Evolutionary conservation across 345 rosid genomes (phyloP).

Genomic region (Eutrema japonicum): DNA sequence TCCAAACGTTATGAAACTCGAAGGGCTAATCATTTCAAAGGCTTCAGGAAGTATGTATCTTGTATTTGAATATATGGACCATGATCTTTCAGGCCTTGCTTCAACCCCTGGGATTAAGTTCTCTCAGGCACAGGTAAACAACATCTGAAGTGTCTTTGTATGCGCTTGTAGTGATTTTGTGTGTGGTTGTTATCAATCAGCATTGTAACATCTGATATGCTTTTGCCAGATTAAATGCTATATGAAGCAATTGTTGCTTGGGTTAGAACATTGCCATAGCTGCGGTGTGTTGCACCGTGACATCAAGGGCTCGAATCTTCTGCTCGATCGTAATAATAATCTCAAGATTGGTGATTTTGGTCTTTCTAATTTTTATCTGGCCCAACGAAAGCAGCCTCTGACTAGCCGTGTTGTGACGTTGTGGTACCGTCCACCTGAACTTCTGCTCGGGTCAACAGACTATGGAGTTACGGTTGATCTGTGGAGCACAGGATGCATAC

Average conservation of each 20-base stretch:
- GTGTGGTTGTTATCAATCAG: neutral
- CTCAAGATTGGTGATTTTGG: slow-evolving; percentile 80
- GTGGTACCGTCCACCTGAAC: slow-evolving; percentile 53
- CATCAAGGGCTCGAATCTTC: slow-evolving; percentile 70
- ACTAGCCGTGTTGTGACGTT: slow-evolving; percentile 51
- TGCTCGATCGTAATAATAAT: slow-evolving; percentile 56
- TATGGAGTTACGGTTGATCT: slow-evolving; percentile 49
- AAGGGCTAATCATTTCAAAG: slow-evolving; percentile 64
- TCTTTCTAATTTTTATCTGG: slow-evolving; percentile 54
- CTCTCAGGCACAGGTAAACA: slow-evolving; percentile 62
- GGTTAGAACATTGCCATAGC: slow-evolving; percentile 72
- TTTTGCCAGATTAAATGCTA: slow-evolving; percentile 65
- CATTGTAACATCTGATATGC: slow-evolving; percentile 4
- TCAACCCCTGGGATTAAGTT: slow-evolving; percentile 59
- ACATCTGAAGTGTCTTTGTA: neutral
- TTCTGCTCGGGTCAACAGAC: slow-evolving; percentile 47
- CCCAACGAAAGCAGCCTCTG: slow-evolving; percentile 45
- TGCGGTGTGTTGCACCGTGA: slow-evolving; percentile 72
- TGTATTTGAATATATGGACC: slow-evolving; percentile 76
- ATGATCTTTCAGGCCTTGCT: slow-evolving; percentile 70
- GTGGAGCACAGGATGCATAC: slow-evolving; percentile 51
- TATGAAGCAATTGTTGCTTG: slow-evolving; percentile 65
- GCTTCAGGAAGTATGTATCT: slow-evolving; percentile 68
- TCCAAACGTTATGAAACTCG: slow-evolving; percentile 75
- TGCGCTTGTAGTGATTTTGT: slow-evolving; percentile 3